Evolutionary conservation across 257 asterid genomes (phyloP).

Genomic region (Buddleja alternifolia): DNA sequence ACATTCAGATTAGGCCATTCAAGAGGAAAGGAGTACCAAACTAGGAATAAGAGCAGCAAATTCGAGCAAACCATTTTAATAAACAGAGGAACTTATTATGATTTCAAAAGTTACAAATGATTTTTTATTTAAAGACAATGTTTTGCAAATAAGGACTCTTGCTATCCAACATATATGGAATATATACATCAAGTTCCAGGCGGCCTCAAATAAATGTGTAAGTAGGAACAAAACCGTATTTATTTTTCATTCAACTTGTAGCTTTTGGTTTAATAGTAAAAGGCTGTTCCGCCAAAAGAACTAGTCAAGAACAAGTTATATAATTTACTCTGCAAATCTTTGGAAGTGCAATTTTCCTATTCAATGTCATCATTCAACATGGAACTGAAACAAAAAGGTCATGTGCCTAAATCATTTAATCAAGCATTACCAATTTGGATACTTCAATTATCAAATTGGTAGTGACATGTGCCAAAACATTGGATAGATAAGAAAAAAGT

Average conservation of each 20-base stretch:
- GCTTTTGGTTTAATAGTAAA: constrained; percentile 12
- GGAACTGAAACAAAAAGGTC: constrained; percentile 1
- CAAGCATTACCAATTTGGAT: constrained; percentile 8
- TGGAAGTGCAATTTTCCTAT: too few species aligned
- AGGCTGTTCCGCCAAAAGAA: neutral
- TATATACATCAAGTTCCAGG: neutral
- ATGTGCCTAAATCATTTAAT: neutral
- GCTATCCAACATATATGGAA: constrained; percentile 3
- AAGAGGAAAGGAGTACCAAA: neutral
- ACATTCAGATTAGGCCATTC: constrained; percentile 6
- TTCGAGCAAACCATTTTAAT: neutral
- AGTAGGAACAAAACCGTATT: neutral
- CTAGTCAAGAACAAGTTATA: too few species aligned
- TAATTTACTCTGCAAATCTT: too few species aligned
- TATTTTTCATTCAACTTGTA: constrained; percentile 4
- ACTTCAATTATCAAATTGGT: neutral
- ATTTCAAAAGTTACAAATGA: neutral
- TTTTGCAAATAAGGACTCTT: neutral
- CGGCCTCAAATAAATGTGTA: neutral
- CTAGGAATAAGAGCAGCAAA: constrained; percentile 13
- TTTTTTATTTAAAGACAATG: neutral
- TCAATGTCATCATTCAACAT: constrained; percentile 7
- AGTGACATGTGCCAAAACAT: constrained; percentile 20
- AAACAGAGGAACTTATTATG: neutral
- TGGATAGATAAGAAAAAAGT: neutral